Conservation (phyloP, 2,329 filamentous ascomycete species). For the Lachnellula cervina region DNA sequence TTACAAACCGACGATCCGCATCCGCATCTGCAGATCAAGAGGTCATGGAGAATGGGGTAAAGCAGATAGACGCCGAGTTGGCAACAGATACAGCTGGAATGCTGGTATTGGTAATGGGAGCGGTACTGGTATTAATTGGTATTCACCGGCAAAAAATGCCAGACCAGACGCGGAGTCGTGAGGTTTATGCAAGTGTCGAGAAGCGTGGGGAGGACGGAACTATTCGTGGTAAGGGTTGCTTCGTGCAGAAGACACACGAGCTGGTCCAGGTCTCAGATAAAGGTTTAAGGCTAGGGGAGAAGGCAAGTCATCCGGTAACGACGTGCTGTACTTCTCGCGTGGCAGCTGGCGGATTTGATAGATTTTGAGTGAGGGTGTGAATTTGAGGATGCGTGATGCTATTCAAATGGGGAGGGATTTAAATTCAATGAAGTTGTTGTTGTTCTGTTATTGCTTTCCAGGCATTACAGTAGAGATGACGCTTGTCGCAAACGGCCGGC, state of each 20-base stretch:
- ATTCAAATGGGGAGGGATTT: background rate
- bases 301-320: conserved; percentile 18
- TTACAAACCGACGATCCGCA: conserved; percentile 24
- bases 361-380: background rate
- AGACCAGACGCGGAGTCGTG: conserved; percentile 18
- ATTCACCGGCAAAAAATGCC: background rate
- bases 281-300: conserved; percentile 18
- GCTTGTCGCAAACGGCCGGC: too few relatives aligned
- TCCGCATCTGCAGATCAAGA: conserved; percentile 18
- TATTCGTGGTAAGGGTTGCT: conserved; percentile 1
- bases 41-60: conserved; percentile 19
- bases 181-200: conserved; percentile 23
- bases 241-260: conserved; percentile 15
- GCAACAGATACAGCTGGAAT: background rate
- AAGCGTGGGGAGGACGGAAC: conserved; percentile 15
- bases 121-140: conserved; percentile 1
- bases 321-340: background rate
- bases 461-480: too few relatives aligned
- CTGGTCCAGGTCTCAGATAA: conserved; percentile 14
- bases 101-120: background rate
- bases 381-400: background rate
- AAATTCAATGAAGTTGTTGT: too few relatives aligned
- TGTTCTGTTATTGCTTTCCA: too few relatives aligned
- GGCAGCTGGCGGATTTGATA: background rate
- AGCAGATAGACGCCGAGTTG: background rate